A percentile compares a stretch with the other conserved stretches of the same genome.
These are phyloP conservation scores for Phytophthora tubulina DNA, from an alignment of 352 stramenopile species.

Conservation along the genomic window DNA sequence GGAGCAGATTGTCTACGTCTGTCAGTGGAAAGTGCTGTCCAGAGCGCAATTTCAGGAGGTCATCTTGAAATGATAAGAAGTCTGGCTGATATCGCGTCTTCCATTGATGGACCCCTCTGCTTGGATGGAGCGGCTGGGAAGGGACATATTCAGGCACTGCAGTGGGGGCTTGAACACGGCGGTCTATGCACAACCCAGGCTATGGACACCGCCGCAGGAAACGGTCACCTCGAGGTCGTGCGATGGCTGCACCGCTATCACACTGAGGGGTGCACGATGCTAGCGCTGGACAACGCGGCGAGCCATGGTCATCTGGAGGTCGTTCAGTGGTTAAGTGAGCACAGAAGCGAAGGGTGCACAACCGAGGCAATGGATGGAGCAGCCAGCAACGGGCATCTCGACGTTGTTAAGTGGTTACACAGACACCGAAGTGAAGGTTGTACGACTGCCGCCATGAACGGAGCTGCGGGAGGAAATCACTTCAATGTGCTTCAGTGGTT, in stretches of 20 bases:
- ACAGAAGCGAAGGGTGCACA: slow-evolving; percentile 32
- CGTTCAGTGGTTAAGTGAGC: slow-evolving; percentile 32
- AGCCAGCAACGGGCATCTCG: slow-evolving; percentile 37
- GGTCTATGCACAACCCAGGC: slow-evolving; percentile 23
- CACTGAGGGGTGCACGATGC: slow-evolving; percentile 27
- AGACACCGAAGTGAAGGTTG: slow-evolving; percentile 41
- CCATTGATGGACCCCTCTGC: slow-evolving; percentile 21
- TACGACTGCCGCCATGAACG: slow-evolving; percentile 42
- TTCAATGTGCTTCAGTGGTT: slow-evolving; percentile 39
- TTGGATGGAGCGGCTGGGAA: slow-evolving; percentile 32
- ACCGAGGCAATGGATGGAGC: slow-evolving; percentile 44
- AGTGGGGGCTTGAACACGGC: slow-evolving; percentile 33
- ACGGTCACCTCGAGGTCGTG: slow-evolving; percentile 37
- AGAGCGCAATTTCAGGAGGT: slow-evolving; percentile 33
- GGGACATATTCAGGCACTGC: slow-evolving; percentile 32
- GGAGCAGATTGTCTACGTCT: slow-evolving; percentile 24
- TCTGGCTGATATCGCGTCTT: slow-evolving; percentile 22
- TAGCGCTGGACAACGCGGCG: slow-evolving; percentile 32
- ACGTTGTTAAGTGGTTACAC: slow-evolving; percentile 49
- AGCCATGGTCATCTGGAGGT: slow-evolving; percentile 29
- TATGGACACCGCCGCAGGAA: slow-evolving; percentile 36
- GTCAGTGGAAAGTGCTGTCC: slow-evolving; percentile 25
- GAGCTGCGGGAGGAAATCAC: slow-evolving; percentile 29
- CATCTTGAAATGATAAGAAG: slow-evolving; percentile 33
- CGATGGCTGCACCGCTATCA: slow-evolving; percentile 35